Evolutionary conservation across 352 stramenopile genomes (phyloP).

Genomic region (Phytophthora niederhauseri): DNA sequence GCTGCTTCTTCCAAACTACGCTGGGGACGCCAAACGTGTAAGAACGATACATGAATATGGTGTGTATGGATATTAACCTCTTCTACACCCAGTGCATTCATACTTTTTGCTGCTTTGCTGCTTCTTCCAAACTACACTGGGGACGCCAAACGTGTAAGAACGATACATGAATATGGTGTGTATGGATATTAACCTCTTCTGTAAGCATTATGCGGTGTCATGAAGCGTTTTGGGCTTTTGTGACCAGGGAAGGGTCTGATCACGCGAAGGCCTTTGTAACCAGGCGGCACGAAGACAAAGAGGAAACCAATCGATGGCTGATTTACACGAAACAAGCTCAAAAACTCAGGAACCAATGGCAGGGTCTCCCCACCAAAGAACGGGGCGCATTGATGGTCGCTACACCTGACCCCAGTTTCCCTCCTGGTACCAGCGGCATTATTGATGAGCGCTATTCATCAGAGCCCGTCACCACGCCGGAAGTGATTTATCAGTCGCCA

Average conservation of each 20-base stretch:
- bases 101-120: too few species aligned
- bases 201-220: background rate
- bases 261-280: background rate
- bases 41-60: too few species aligned
- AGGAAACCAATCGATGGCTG: background rate
- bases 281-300: background rate
- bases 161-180: too few species aligned
- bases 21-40: too few species aligned
- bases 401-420: background rate
- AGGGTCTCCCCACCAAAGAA: background rate
- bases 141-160: too few species aligned
- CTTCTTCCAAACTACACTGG: too few species aligned
- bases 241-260: background rate
- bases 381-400: background rate
- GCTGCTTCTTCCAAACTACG: too few species aligned
- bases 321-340: background rate
- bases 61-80: too few species aligned
- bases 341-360: background rate
- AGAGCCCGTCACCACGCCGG: background rate
- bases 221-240: background rate
- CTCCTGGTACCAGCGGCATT: background rate
- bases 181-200: too few species aligned
- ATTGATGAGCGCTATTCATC: background rate
- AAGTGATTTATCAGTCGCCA: too few species aligned
- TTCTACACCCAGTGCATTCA: too few species aligned